phyloP scores from a whole-genome alignment of 257 asterid genomes.

The Pogostemon cablin region DNA sequence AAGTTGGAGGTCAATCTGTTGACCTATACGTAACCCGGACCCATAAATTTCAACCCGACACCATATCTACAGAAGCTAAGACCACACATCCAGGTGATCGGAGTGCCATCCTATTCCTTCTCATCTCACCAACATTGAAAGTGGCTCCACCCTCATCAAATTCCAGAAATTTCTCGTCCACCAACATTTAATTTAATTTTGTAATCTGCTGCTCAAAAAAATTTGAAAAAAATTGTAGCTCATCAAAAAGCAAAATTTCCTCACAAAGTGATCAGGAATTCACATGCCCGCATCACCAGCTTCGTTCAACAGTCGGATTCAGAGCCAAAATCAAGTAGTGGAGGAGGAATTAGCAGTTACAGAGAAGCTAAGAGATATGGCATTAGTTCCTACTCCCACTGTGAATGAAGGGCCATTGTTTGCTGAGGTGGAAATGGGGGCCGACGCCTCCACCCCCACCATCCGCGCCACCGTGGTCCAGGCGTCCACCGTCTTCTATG shows the following conservation, averaged over 20 bases:
- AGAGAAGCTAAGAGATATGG: constrained; percentile 51
- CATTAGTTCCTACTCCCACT: constrained; percentile 55
- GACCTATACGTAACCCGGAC: too few species aligned
- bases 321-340: constrained; percentile 21
- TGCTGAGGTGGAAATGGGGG: constrained; percentile 86
- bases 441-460: constrained; percentile 62
- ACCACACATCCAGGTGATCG: neutral
- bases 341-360: constrained; percentile 24
- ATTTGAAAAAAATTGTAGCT: too few species aligned
- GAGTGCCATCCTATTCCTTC: neutral
- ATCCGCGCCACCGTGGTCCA: constrained; percentile 92
- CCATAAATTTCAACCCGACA: neutral
- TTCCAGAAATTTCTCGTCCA: constrained; percentile 29
- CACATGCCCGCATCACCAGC: constrained; percentile 25
- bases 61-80: neutral
- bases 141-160: neutral
- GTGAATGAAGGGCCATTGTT: constrained; percentile 56
- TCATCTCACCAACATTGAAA: neutral
- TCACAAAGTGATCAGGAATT: neutral
- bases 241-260: neutral
- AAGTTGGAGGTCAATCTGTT: too few species aligned
- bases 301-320: constrained; percentile 23
- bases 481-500: constrained; percentile 93
- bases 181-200: too few species aligned
- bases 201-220: too few species aligned